Evolutionary conservation across 2,329 filamentous ascomycete genomes (phyloP).

Genomic region (Diaporthe aspalathi): DNA sequence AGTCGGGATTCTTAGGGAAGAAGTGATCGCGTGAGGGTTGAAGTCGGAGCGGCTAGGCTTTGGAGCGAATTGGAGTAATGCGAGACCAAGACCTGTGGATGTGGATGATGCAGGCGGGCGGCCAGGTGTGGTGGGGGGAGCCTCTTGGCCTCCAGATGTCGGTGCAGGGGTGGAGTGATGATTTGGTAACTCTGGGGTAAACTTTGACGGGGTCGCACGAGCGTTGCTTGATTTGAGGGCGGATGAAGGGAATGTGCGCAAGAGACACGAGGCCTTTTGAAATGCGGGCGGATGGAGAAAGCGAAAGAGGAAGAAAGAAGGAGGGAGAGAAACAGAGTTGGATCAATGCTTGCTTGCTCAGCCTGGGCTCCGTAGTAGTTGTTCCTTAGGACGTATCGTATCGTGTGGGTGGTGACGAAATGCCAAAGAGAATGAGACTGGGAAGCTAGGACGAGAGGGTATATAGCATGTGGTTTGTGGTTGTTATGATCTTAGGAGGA

Average conservation of each 20-base stretch:
- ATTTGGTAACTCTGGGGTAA: constrained; percentile 32
- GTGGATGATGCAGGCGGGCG: constrained; percentile 22
- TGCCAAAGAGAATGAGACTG: not conserved
- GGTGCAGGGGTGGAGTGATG: constrained; percentile 27
- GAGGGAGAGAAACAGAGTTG: too few species aligned
- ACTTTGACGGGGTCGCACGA: constrained; percentile 31
- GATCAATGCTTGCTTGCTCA: constrained; percentile 4
- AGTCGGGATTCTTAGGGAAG: constrained; percentile 29
- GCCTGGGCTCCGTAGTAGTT: too few species aligned
- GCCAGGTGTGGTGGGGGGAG: constrained; percentile 19
- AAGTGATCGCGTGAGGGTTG: constrained; percentile 35
- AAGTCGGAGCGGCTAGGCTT: not conserved
- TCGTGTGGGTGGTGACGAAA: constrained; percentile 30
- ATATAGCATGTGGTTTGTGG: constrained; percentile 16
- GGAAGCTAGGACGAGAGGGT: constrained; percentile 23
- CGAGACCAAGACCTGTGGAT: not conserved
- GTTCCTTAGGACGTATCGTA: constrained; percentile 13
- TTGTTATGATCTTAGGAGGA: too few species aligned
- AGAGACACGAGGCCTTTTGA: not conserved
- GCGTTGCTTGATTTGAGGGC: constrained; percentile 26
- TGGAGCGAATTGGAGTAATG: constrained; percentile 14
- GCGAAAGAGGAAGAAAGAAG: too few species aligned
- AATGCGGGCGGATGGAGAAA: not conserved
- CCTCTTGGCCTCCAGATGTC: constrained; percentile 28
- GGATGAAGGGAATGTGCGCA: constrained; percentile 19